Conservation (phyloP, 2,329 filamentous ascomycete genomes). For the Fusarium sp. region DNA sequence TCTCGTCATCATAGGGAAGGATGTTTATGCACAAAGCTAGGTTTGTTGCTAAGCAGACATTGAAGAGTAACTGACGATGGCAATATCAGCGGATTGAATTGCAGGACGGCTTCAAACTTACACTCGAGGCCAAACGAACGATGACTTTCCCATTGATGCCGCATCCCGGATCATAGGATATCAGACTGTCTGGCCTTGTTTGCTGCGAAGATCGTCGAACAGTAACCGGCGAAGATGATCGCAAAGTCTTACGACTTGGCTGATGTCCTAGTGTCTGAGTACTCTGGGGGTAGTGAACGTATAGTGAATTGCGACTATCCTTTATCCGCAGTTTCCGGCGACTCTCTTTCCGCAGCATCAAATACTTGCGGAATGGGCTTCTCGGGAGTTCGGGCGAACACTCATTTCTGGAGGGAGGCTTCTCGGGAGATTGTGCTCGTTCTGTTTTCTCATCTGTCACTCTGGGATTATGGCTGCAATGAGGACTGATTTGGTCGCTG, state of each 20-base stretch:
- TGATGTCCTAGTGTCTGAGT: neutral
- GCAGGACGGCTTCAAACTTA: neutral
- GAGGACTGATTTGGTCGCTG: neutral
- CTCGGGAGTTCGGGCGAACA: neutral
- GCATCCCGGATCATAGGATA: neutral
- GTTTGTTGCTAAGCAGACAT: neutral
- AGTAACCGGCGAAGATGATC: neutral
- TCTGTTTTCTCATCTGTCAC: neutral
- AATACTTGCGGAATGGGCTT: neutral
- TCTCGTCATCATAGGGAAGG: neutral
- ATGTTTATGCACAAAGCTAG: neutral
- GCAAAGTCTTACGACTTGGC: neutral
- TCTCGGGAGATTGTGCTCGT: neutral
- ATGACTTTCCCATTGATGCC: neutral
- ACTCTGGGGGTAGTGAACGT: neutral
- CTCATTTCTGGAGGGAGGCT: neutral
- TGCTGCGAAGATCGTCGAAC: neutral
- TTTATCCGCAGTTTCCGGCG: neutral
- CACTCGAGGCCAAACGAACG: neutral
- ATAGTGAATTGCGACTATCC: neutral
- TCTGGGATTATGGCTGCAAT: neutral
- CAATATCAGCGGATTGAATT: neutral
- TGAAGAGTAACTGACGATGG: neutral
- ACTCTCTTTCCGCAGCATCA: neutral
- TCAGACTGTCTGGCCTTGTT: neutral